phyloP scores from a whole-genome alignment of 1,284 basidiomycete species.

The Ceratobasidium theobromae region DNA sequence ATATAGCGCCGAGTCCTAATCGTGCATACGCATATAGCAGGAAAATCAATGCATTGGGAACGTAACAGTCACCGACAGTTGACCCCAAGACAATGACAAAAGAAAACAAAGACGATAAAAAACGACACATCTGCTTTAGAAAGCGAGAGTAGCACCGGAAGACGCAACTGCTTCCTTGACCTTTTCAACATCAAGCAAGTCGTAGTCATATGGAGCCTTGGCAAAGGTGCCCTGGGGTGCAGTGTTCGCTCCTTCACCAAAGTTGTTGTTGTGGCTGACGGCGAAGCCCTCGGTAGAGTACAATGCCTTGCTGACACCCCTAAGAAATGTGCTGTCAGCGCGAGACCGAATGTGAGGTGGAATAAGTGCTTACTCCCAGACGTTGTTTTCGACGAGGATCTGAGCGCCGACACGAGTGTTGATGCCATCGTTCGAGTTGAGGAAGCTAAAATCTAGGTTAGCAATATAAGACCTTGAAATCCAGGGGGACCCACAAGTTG shows the following conservation, averaged over 20 bases:
- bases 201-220: slow-evolving; percentile 6
- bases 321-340: not conserved
- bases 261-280: slow-evolving; percentile 39
- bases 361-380: slow-evolving; percentile 40
- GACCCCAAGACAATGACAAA: too few relatives aligned
- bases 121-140: too few relatives aligned
- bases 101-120: too few relatives aligned
- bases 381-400: slow-evolving; percentile 49
- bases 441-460: slow-evolving; percentile 49
- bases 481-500: not conserved
- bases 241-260: slow-evolving; percentile 2
- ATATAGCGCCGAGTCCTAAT: too few relatives aligned
- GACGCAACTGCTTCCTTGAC: slow-evolving; percentile 13
- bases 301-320: slow-evolving; percentile 45
- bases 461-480: not conserved
- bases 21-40: too few relatives aligned
- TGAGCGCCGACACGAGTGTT: slow-evolving; percentile 51
- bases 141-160: slow-evolving; percentile 16
- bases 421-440: slow-evolving; percentile 52
- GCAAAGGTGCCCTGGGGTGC: slow-evolving; percentile 10
- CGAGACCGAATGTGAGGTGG: not conserved
- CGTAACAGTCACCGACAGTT: too few relatives aligned
- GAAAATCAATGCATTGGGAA: too few relatives aligned
- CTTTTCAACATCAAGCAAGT: not conserved
- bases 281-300: slow-evolving; percentile 48